Percentiles rank a stretch among this genome's conserved stretches.
These are phyloP conservation scores for Leishmania tropica DNA, from an alignment of 208 protist species.

Conservation along the genomic window DNA sequence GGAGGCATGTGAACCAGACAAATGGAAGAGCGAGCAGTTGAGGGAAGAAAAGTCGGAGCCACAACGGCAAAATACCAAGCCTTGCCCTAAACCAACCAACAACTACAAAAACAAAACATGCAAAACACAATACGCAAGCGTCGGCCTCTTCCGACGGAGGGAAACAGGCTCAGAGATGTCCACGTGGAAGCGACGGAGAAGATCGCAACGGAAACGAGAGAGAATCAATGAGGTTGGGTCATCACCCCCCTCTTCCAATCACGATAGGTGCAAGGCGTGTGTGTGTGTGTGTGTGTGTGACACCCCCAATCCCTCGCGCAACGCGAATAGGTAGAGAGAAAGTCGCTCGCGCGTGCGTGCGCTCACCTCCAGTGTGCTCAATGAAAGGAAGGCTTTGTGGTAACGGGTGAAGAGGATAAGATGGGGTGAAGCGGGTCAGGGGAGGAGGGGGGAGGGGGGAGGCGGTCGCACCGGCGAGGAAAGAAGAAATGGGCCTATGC, in stretches of 20 bases:
- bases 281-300: not conserved
- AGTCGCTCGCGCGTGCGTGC: not conserved
- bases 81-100: too few relatives aligned
- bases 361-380: not conserved
- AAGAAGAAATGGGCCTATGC: not conserved
- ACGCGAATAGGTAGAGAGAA: not conserved
- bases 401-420: not conserved
- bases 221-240: not conserved
- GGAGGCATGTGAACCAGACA: slow-evolving; percentile 6
- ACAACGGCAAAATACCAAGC: not conserved
- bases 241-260: not conserved
- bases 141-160: not conserved
- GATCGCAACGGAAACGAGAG: not conserved
- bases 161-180: not conserved
- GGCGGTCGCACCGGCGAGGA: not conserved
- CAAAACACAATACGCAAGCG: not conserved
- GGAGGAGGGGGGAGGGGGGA: too few relatives aligned
- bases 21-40: not conserved
- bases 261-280: not conserved
- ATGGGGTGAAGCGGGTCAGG: too few relatives aligned
- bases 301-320: not conserved
- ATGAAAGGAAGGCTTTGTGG: not conserved
- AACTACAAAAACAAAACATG: too few relatives aligned
- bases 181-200: not conserved
- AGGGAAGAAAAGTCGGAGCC: not conserved